Percentiles rank a stretch among this genome's conserved stretches.
Evolutionary conservation across 2,329 filamentous ascomycete species (phyloP).

Genomic region (Botrytis sinoallii): DNA sequence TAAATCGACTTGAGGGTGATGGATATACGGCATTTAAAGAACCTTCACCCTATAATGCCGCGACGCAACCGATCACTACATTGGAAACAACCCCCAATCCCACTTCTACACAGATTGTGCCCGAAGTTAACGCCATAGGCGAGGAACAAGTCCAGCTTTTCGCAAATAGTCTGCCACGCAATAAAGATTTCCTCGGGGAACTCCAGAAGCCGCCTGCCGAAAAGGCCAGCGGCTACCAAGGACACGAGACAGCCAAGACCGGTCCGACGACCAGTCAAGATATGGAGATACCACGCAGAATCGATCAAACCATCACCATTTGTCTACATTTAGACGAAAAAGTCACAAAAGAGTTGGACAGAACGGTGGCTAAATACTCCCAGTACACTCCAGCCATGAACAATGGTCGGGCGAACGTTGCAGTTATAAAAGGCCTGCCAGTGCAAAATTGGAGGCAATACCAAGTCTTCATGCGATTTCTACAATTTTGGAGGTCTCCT

Average conservation of each 20-base stretch:
- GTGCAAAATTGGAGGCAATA: constrained; percentile 17
- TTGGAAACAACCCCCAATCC: not conserved
- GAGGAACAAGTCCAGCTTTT: not conserved
- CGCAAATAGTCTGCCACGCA: not conserved
- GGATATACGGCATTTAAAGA: constrained; percentile 3
- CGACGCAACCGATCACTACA: not conserved
- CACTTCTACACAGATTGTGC: not conserved
- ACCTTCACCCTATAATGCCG: not conserved
- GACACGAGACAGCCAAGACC: not conserved
- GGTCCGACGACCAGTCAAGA: not conserved
- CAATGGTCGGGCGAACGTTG: not conserved
- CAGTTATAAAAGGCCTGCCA: constrained; percentile 8
- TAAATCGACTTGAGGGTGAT: constrained; percentile 3
- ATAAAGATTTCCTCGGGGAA: not conserved
- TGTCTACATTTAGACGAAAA: not conserved
- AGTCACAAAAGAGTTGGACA: constrained; percentile 4
- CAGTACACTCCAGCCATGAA: not conserved
- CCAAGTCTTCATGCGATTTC: constrained; percentile 5
- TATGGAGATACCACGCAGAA: not conserved
- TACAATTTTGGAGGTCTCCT: not conserved
- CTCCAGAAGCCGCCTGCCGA: not conserved
- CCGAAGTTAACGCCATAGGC: not conserved
- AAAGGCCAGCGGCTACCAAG: not conserved
- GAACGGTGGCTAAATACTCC: not conserved
- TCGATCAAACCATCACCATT: not conserved